A percentile compares a stretch with the other conserved stretches of the same genome.
Evolutionary conservation across 2,329 filamentous ascomycete species (phyloP).

Genomic region (Fusarium pseudoanthophilum): DNA sequence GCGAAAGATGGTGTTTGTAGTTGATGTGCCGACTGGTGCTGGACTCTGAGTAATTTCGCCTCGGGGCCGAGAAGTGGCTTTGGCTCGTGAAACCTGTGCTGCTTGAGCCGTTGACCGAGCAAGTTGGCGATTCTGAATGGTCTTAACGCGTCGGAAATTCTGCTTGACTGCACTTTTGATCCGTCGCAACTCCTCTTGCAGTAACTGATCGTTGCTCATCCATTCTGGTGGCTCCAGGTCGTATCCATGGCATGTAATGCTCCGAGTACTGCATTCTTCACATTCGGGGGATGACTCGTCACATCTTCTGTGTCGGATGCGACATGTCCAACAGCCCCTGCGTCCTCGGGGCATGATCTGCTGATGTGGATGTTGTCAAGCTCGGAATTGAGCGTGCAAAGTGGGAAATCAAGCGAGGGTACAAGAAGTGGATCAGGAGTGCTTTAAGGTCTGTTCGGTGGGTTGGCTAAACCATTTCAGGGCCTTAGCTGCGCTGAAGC

Average conservation of each 20-base stretch:
- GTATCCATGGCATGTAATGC: constrained; percentile 43
- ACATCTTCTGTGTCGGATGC: constrained; percentile 46
- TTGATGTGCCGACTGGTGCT: background rate
- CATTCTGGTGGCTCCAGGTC: constrained; percentile 49
- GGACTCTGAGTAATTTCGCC: background rate
- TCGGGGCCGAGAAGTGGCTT: background rate
- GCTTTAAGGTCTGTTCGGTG: background rate
- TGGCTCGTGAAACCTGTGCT: background rate
- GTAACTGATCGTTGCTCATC: constrained; percentile 44
- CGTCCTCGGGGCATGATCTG: constrained; percentile 22
- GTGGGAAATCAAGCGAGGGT: background rate
- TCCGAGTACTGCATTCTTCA: constrained; percentile 37
- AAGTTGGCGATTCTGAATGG: constrained; percentile 7
- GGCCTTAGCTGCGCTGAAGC: background rate
- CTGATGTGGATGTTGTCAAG: background rate
- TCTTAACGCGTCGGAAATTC: constrained; percentile 36
- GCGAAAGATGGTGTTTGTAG: constrained; percentile 24
- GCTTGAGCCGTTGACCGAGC: background rate
- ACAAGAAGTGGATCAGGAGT: background rate
- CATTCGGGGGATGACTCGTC: constrained; percentile 42
- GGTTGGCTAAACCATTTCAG: background rate
- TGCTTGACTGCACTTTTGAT: constrained; percentile 42
- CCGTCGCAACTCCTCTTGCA: constrained; percentile 44
- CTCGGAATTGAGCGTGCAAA: background rate
- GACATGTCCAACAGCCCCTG: constrained; percentile 46